Evolutionary conservation across 2,329 filamentous ascomycete genomes (phyloP).

Genomic region (Phymatotrichopsis omnivora): DNA sequence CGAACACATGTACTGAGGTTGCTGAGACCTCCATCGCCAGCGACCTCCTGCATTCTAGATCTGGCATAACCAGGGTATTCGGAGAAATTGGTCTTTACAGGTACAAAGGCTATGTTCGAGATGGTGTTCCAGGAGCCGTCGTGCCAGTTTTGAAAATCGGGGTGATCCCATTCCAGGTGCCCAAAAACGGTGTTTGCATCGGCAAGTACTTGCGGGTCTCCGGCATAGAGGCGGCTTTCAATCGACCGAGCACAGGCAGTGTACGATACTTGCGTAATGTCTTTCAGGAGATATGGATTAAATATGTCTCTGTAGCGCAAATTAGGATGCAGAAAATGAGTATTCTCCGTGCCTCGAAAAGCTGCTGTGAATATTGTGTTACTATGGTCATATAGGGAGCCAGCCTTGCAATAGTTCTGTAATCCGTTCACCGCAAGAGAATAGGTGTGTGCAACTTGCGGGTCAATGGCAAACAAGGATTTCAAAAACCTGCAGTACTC

Average conservation of each 20-base stretch:
- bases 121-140: slow-evolving; percentile 1
- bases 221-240: slow-evolving; percentile 11
- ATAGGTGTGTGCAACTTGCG: too few species aligned
- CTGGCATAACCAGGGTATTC: not conserved
- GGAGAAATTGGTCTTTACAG: not conserved
- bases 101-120: slow-evolving; percentile 1
- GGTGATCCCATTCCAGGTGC: slow-evolving; percentile 16
- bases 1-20: slow-evolving; percentile 10
- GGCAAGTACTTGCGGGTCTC: slow-evolving; percentile 1
- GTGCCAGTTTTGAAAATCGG: slow-evolving; percentile 7
- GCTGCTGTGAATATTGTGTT: slow-evolving; percentile 30
- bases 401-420: slow-evolving; percentile 15
- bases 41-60: not conserved
- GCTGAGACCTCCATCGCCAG: slow-evolving; percentile 8
- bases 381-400: slow-evolving; percentile 30
- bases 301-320: too few species aligned
- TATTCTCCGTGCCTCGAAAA: slow-evolving; percentile 25
- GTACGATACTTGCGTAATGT: slow-evolving; percentile 1
- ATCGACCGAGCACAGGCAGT: slow-evolving; percentile 16
- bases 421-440: slow-evolving; percentile 29
- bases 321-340: slow-evolving; percentile 28
- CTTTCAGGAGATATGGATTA: slow-evolving; percentile 1
- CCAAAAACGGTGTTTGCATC: slow-evolving; percentile 18
- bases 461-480: too few species aligned
- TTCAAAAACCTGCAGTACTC: too few species aligned